Conservation (phyloP, 176 grass and related monocot species). For the Lolium rigidum region DNA sequence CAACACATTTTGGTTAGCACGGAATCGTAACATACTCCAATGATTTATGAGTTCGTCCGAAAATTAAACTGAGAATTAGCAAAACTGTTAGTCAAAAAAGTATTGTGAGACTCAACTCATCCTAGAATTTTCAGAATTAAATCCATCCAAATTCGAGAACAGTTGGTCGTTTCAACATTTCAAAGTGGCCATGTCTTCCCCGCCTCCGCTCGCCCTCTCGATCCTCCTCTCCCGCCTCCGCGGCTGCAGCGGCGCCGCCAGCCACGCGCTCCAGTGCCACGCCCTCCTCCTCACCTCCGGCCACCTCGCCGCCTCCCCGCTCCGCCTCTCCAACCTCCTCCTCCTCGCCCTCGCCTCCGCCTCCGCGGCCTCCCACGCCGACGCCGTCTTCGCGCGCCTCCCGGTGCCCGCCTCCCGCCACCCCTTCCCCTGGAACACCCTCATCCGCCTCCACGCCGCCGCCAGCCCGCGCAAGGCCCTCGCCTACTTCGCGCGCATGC, state of each 20-base stretch:
- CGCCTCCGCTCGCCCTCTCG: slow-evolving; percentile 31
- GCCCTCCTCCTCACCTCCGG: slow-evolving; percentile 54
- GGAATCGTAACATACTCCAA: too few species aligned
- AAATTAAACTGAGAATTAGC: too few species aligned
- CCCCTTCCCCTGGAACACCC: slow-evolving; percentile 69
- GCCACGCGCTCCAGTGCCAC: slow-evolving; percentile 61
- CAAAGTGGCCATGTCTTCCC: slow-evolving; percentile 35
- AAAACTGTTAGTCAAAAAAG: too few species aligned
- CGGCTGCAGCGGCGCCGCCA: slow-evolving; percentile 25
- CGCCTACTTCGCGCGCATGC: slow-evolving; percentile 60
- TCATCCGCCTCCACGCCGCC: slow-evolving; percentile 52
- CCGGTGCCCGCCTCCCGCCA: slow-evolving; percentile 22
- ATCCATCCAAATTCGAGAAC: neutral
- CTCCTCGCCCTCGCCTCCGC: slow-evolving; percentile 45
- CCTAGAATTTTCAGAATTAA: too few species aligned
- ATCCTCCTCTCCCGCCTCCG: slow-evolving; percentile 60
- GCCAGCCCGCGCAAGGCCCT: slow-evolving; percentile 39
- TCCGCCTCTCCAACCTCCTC: slow-evolving; percentile 47
- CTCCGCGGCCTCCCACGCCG: slow-evolving; percentile 23
- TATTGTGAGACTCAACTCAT: too few species aligned
- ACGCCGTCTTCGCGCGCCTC: slow-evolving; percentile 48
- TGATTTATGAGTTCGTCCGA: too few species aligned
- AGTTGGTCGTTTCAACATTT: neutral
- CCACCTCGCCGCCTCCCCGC: slow-evolving; percentile 52
- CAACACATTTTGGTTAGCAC: too few species aligned